Evolutionary conservation across 2,329 filamentous ascomycete species (phyloP), one percentile per base, ranked within the genome.

Genomic region (Stagonosporopsis rhizophila): DNA sequence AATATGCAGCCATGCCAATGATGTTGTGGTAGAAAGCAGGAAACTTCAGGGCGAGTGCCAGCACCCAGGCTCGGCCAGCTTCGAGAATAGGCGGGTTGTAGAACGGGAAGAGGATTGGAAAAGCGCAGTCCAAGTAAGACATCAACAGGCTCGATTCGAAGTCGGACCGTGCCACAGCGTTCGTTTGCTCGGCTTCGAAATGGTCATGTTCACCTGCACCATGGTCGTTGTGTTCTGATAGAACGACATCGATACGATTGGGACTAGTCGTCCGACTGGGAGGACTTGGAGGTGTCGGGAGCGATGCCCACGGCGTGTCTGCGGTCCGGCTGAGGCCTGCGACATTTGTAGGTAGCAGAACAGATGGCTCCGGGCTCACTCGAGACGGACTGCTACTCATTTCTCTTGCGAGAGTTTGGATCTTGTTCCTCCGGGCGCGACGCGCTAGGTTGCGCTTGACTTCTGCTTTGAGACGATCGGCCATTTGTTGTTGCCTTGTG

Each of bases 41-140:
- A 14, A 60, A 58, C 19, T 59, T 52, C 15, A 65, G 38, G 14
- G 59, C 61, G 7, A 59, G 60, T 82, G 85, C 87, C 56, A 88
- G 74, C 25, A 88, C 77, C 86, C 86, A 89, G 23, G 82, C 81
- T 44, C 83, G 80, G 14, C 85, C 86, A n/a, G 84, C 82, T 52
- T 83, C 77, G 3, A 84, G 76, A 6, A 86, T 67, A 2, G 78
- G 77, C 0, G 86, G 86, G 2, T 80, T 80, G 70, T 88, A 88
- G 67, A 87, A 85, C 2, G 87, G 87, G 65, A 85, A 88, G 1
- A 88, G 73, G 61, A 87, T 84, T 1, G 86, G 85, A 58, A 88
- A 82, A 19, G 87, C 78, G 59, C 85, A 82, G 68, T 89, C 86
- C 41, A 88, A 77, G 66, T 87, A 88, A 53, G 85, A 79, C 56